Evolutionary conservation across 2,329 filamentous ascomycete species (phyloP), one percentile per base, ranked within the genome.

Genomic region (Myrmaecium sp.): DNA sequence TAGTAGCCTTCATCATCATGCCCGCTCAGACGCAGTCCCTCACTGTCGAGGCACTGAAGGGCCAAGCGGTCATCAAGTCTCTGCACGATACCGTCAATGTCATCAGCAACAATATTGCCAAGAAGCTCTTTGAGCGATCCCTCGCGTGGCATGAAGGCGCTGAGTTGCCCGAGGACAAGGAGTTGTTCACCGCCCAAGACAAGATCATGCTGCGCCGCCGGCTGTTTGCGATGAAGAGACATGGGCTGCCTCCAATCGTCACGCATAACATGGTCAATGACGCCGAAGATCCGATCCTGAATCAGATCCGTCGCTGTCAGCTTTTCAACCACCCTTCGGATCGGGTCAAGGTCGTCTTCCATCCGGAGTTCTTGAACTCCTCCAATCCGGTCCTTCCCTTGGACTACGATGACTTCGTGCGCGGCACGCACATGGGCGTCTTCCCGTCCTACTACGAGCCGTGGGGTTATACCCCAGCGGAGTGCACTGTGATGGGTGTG

Each of bases 181-280:
- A 95, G 44, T 66, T 98, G 20, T 81, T 98, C 40, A 86, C 80
- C 17, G 73, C 74, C 33, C 79, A 91, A 47, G 89, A 98, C 52
- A 83, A 86, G 36, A 83, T 95, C 32, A 69, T 95, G 44, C 69
- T 98, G 27, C 79, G 89, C 23, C 74, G 89, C 36, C 73, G 89
- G 29, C 64, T 98, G 25, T 98, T 93, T 46, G 89, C 84, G 34
- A 94, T 95, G 83, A 95, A 95, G 64, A 70, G 89, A 28, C 68
- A 83, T 51, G 72, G 69, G 20, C 68, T 95, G 16, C 89, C 89
- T 4, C 89, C 89, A 0, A 92, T 98, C 46, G 86, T 95, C 33
- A 98, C 89, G 4, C 89, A 98, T 64, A 95, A 98, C 65, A 94
- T 98, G 86, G 58, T 81, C 41, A 94, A 93, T 47, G 86, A 95